phyloP scores from a whole-genome alignment of 148 eudicot genomes.

The Nyssa sinensis region DNA sequence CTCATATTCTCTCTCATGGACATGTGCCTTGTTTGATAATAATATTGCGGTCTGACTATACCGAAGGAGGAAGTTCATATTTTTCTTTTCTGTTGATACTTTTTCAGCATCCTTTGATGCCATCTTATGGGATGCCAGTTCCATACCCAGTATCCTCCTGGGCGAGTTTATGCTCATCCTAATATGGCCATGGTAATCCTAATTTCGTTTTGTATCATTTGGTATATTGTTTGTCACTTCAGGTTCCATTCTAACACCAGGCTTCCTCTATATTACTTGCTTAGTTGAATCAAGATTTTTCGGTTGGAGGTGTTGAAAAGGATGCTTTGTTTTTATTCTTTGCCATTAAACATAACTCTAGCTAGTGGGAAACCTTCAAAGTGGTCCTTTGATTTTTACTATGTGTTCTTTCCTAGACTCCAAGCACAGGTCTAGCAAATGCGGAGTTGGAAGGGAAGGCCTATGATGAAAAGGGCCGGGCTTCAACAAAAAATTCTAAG shows the following conservation, averaged over 20 bases:
- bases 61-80: not conserved
- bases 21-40: not conserved
- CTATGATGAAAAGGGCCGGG: conserved; percentile 47
- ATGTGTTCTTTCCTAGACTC: conserved; percentile 31
- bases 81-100: conserved; percentile 3
- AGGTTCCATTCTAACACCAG: not conserved
- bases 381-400: too few relatives aligned
- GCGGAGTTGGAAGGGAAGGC: conserved; percentile 56
- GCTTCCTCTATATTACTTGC: not conserved
- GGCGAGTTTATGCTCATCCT: conserved; percentile 71
- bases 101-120: conserved; percentile 52
- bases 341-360: not conserved
- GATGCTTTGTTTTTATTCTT: not conserved
- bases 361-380: too few relatives aligned
- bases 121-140: conserved; percentile 76
- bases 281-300: not conserved
- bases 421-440: conserved; percentile 41
- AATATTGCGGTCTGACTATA: not conserved
- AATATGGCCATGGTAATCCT: conserved; percentile 60
- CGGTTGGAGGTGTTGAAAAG: not conserved
- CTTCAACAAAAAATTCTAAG: conserved; percentile 52
- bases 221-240: not conserved
- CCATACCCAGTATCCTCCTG: conserved; percentile 81
- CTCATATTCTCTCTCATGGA: not conserved
- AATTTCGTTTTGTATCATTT: not conserved